Evolutionary conservation across 306 rosid genomes (phyloP).

Genomic region (Fragaria iinumae): DNA sequence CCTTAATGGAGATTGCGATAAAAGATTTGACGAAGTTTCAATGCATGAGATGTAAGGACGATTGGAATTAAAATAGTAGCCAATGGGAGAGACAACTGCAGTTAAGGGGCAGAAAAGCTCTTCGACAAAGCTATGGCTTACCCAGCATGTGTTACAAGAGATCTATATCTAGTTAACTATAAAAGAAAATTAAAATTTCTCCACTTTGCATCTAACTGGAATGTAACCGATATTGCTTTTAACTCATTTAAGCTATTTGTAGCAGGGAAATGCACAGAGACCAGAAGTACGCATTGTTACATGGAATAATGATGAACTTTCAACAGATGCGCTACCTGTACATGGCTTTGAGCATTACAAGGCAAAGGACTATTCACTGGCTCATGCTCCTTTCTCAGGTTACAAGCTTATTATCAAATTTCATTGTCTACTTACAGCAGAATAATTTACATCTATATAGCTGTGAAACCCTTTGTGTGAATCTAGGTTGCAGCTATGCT

Average conservation of each 20-base stretch:
- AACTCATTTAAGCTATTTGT: conserved; percentile 33
- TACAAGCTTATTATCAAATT: conserved; percentile 32
- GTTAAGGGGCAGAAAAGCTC: background rate
- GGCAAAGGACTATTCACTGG: conserved; percentile 97
- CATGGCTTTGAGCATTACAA: conserved; percentile 96
- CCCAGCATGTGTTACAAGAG: background rate
- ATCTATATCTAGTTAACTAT: background rate
- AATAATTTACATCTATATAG: conserved; percentile 30
- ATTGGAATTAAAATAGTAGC: background rate
- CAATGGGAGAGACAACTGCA: background rate
- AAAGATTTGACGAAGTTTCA: background rate
- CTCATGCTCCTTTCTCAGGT: conserved; percentile 99
- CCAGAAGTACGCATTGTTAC: conserved; percentile 92
- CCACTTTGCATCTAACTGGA: conserved; percentile 9
- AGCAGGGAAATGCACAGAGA: conserved; percentile 94
- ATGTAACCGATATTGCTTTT: conserved; percentile 19
- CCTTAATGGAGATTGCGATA: background rate
- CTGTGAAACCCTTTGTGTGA: conserved; percentile 35
- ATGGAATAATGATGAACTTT: conserved; percentile 91
- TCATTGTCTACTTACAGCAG: conserved; percentile 26
- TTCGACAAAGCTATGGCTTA: background rate
- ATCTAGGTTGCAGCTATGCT: conserved; percentile 97
- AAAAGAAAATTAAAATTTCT: background rate
- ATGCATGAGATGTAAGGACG: background rate
- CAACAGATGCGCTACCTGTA: conserved; percentile 95